Evolutionary conservation across 1,284 basidiomycete genomes (phyloP).

Genomic region (Trichosporon coremiiforme): DNA sequence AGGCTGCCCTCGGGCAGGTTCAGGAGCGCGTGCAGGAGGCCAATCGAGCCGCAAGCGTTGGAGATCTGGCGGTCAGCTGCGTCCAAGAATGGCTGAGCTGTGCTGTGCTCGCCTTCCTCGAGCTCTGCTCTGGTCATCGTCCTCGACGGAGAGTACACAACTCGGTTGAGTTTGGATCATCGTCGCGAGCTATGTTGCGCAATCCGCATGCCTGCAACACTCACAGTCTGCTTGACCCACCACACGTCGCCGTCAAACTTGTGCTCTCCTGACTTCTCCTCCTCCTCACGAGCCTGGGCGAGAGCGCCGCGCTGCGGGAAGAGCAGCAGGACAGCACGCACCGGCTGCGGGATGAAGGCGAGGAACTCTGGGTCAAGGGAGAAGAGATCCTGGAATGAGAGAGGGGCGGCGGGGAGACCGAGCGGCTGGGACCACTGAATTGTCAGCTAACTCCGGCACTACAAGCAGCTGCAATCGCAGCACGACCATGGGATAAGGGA

Average conservation of each 20-base stretch:
- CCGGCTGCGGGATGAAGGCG: constrained; percentile 67
- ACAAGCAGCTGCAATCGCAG: too few species aligned
- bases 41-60: constrained; percentile 89
- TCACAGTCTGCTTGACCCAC: constrained; percentile 59
- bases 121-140: too few species aligned
- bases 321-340: constrained; percentile 76
- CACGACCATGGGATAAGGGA: too few species aligned
- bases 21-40: constrained; percentile 69
- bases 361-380: constrained; percentile 79
- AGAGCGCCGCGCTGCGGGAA: constrained; percentile 69
- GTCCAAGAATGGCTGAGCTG: too few species aligned
- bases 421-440: constrained; percentile 74
- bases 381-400: constrained; percentile 76
- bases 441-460: too few species aligned
- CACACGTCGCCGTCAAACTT: constrained; percentile 50
- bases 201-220: too few species aligned
- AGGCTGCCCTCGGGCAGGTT: constrained; percentile 46
- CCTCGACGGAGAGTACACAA: too few species aligned
- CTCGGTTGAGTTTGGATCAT: too few species aligned
- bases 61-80: too few species aligned
- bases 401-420: constrained; percentile 65
- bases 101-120: too few species aligned
- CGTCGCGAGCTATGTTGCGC: too few species aligned
- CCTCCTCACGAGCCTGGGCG: constrained; percentile 62
- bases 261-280: constrained; percentile 42